Evolutionary conservation across 2,329 filamentous ascomycete genomes (phyloP).

Genomic region (Alternaria arborescens): DNA sequence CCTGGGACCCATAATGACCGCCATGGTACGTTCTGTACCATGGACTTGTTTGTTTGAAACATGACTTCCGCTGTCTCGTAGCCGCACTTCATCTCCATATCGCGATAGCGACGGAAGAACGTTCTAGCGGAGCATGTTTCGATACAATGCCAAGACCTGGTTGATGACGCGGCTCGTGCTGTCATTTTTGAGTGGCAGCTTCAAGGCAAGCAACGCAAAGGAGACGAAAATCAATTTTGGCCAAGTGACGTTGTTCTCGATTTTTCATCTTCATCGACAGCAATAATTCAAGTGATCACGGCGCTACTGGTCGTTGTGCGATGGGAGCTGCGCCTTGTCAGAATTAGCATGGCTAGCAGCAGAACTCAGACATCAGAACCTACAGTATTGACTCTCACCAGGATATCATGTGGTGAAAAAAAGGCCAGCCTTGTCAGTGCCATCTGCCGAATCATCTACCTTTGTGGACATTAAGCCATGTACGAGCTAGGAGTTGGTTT

Average conservation of each 20-base stretch:
- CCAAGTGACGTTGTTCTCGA: not conserved
- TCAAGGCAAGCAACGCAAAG: not conserved
- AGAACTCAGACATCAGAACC: not conserved
- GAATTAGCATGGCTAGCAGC: not conserved
- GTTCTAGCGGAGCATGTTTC: not conserved
- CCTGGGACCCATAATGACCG: not conserved
- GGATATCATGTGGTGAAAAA: not conserved
- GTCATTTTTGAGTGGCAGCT: not conserved
- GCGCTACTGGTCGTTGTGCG: not conserved
- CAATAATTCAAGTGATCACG: not conserved
- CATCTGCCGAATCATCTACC: not conserved
- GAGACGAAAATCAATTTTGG: not conserved
- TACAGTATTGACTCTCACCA: not conserved
- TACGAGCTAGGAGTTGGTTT: not conserved
- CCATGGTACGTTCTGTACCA: not conserved
- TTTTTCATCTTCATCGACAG: not conserved
- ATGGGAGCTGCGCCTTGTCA: not conserved
- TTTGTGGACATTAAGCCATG: not conserved
- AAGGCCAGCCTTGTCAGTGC: not conserved
- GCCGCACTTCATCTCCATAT: not conserved
- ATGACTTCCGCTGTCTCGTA: not conserved
- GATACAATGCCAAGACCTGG: not conserved
- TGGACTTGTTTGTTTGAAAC: not conserved
- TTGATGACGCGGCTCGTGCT: not conserved
- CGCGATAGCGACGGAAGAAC: not conserved